Evolutionary conservation across 306 rosid species (phyloP).

Genomic region (Carpinus fangiana): DNA sequence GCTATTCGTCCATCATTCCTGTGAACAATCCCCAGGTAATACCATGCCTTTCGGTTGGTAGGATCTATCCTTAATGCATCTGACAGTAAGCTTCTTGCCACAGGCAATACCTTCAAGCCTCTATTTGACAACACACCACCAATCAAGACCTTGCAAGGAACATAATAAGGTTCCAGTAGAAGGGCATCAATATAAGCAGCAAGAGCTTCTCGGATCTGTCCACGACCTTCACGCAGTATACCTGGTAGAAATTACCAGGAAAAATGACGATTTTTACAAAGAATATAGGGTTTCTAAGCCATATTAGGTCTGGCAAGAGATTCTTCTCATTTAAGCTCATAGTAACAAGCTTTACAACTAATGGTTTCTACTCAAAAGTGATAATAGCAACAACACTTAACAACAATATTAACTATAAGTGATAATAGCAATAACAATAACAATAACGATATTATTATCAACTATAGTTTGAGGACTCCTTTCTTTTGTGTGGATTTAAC

Average conservation of each 20-base stretch:
- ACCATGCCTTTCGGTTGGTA: constrained; percentile 83
- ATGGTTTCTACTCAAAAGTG: too few species aligned
- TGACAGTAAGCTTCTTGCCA: constrained; percentile 74
- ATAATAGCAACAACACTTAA: too few species aligned
- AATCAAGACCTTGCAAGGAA: constrained; percentile 65
- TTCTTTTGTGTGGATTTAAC: too few species aligned
- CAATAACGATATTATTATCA: too few species aligned
- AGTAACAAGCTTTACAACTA: too few species aligned
- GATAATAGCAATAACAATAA: too few species aligned
- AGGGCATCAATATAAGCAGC: constrained; percentile 46
- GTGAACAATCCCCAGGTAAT: constrained; percentile 74
- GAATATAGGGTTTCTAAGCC: background rate
- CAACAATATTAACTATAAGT: too few species aligned
- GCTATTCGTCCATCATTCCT: constrained; percentile 65
- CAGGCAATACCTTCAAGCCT: constrained; percentile 54
- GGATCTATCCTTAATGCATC: constrained; percentile 83
- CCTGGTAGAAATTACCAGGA: constrained; percentile 45
- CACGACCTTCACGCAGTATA: constrained; percentile 61
- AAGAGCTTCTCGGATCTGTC: constrained; percentile 58
- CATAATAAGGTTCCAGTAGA: constrained; percentile 61
- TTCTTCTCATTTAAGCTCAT: too few species aligned
- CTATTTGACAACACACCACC: constrained; percentile 54
- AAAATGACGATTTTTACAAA: background rate
- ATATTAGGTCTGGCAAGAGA: background rate
- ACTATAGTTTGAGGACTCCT: too few species aligned